phyloP scores from a whole-genome alignment of 2,329 filamentous ascomycete species.

The Pseudocercospora pini-densiflorae region DNA sequence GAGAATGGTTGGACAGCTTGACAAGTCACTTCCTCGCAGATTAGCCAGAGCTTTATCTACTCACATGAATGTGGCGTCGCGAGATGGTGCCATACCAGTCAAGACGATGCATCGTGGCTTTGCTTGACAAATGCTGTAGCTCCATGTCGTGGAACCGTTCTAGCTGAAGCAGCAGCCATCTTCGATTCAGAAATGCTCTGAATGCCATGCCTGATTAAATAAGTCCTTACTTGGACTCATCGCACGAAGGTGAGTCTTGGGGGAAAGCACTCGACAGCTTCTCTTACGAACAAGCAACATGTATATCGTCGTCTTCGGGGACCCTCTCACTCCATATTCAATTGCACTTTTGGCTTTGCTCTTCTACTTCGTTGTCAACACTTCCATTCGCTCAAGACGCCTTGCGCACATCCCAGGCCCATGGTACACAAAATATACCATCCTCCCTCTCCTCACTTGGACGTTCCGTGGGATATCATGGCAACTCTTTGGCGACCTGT shows the following conservation, averaged over 20 bases:
- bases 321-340: no score
- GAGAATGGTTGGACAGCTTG: no score
- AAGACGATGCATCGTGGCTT: not conserved
- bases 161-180: not conserved
- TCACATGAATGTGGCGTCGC: no score
- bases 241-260: not conserved
- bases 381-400: not conserved
- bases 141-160: not conserved
- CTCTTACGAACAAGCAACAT: not conserved
- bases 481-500: conserved; percentile 12
- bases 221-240: not conserved
- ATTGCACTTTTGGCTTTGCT: no score
- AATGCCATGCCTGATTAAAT: not conserved
- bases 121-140: not conserved
- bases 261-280: not conserved
- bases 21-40: no score
- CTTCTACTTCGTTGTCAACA: not conserved
- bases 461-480: conserved; percentile 8
- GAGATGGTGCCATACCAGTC: not conserved
- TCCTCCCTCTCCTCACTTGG: conserved; percentile 15
- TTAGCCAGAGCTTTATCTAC: no score
- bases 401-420: conserved; percentile 18
- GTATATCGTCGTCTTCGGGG: no score
- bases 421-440: conserved; percentile 10
- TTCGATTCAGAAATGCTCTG: not conserved